Percentiles rank a stretch among this genome's conserved stretches.
Evolutionary conservation across 108 stramenopile genomes (phyloP).

Genomic region (Mediolabrus comicus): DNA sequence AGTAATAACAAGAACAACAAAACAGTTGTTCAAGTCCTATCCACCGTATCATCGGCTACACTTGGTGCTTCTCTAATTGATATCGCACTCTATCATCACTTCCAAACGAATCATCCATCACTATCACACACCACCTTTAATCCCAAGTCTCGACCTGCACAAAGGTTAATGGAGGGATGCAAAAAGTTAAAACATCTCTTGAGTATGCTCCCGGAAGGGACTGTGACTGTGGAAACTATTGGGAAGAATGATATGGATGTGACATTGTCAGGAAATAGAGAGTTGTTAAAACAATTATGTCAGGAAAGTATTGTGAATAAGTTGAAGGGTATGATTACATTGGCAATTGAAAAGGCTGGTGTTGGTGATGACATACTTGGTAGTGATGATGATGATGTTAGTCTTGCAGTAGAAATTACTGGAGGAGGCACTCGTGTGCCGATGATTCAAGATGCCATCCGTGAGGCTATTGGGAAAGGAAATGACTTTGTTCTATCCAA

Average conservation of each 20-base stretch:
- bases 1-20: neutral
- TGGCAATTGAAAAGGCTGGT: conserved; percentile 23
- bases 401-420: conserved; percentile 39
- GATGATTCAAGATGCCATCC: conserved; percentile 53
- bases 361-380: neutral
- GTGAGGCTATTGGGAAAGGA: conserved; percentile 7
- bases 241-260: conserved; percentile 45
- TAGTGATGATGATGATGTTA: neutral
- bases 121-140: conserved; percentile 9
- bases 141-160: conserved; percentile 42
- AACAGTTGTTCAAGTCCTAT: conserved; percentile 9
- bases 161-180: conserved; percentile 51
- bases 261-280: conserved; percentile 28
- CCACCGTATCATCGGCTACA: conserved; percentile 6
- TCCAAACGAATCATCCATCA: conserved; percentile 26
- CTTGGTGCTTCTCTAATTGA: conserved; percentile 51
- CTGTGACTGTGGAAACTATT: conserved; percentile 51
- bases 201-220: conserved; percentile 45
- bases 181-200: conserved; percentile 54
- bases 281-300: conserved; percentile 34
- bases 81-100: conserved; percentile 48
- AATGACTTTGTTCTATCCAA: conserved; percentile 32
- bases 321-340: conserved; percentile 30
- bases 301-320: conserved; percentile 1
- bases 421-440: conserved; percentile 64